Conservation (phyloP, 208 protist species). For the Porcisia hertigi region DNA sequence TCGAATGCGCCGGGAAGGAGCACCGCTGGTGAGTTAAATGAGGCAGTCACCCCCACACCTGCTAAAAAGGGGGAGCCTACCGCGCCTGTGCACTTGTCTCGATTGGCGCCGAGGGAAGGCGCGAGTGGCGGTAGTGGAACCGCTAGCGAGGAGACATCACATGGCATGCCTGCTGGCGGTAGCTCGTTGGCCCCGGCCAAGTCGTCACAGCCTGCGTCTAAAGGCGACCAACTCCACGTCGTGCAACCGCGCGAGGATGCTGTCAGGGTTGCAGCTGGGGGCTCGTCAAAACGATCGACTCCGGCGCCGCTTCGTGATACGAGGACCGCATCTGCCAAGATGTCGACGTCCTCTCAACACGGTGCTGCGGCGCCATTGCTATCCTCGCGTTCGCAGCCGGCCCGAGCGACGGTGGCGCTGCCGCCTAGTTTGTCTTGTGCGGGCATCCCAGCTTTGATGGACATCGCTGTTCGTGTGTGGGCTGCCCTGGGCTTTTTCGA, state of each 20-base stretch:
- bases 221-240: background rate
- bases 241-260: background rate
- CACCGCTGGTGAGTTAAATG: background rate
- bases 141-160: background rate
- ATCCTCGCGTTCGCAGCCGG: background rate
- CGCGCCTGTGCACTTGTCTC: background rate
- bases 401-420: constrained; percentile 12
- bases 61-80: background rate
- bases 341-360: background rate
- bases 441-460: constrained; percentile 41
- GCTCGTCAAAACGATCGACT: background rate
- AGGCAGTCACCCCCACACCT: background rate
- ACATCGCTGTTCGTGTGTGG: constrained; percentile 47
- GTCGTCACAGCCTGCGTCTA: background rate
- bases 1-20: background rate
- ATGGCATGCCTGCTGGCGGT: background rate
- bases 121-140: background rate
- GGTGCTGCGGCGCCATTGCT: background rate
- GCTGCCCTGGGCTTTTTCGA: constrained; percentile 54
- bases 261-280: background rate
- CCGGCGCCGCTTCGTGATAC: background rate
- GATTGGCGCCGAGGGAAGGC: background rate
- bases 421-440: constrained; percentile 17
- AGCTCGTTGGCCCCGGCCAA: background rate
- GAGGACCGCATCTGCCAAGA: background rate